Conservation (phyloP, 2,329 filamentous ascomycete genomes). For the Allantophomopsis cytisporea region DNA sequence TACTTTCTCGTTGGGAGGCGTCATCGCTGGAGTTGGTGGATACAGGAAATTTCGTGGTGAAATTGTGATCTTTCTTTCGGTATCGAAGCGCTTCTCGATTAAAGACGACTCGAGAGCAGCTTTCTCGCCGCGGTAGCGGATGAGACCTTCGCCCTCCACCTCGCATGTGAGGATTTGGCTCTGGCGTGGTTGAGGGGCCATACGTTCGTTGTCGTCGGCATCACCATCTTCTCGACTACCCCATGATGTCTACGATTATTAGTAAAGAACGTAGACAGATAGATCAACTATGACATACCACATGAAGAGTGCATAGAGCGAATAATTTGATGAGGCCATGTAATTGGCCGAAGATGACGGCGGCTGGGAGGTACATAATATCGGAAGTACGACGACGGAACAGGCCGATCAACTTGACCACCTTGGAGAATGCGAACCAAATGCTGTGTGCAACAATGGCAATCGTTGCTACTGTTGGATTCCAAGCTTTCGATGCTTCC, state of each 20-base stretch:
- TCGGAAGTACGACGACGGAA: conserved; percentile 77
- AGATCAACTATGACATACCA: conserved; percentile 42
- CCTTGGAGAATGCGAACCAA: conserved; percentile 83
- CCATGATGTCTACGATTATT: conserved; percentile 66
- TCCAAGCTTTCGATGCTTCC: conserved; percentile 52
- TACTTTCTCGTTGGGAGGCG: too few species aligned
- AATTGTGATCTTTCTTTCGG: too few species aligned
- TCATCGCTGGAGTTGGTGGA: too few species aligned
- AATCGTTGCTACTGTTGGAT: conserved; percentile 32
- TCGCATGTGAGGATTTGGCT: conserved; percentile 23
- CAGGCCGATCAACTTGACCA: conserved; percentile 79
- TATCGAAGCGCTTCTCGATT: conserved; percentile 1
- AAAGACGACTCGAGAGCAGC: conserved; percentile 1
- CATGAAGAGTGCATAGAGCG: conserved; percentile 67
- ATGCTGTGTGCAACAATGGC: conserved; percentile 48
- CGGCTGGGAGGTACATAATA: conserved; percentile 67
- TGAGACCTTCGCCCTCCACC: conserved; percentile 27
- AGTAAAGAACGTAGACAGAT: not conserved
- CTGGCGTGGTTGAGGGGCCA: conserved; percentile 16
- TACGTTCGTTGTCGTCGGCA: conserved; percentile 59
- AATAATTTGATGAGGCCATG: conserved; percentile 89
- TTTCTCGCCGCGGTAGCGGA: conserved; percentile 28
- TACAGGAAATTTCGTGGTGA: too few species aligned
- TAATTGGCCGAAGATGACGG: conserved; percentile 82
- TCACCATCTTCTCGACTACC: conserved; percentile 88